A percentile compares a stretch with the other conserved stretches of the same genome.
Evolutionary conservation across 78 protist species (phyloP).

Genomic region (Creolimax fragrantissima): DNA sequence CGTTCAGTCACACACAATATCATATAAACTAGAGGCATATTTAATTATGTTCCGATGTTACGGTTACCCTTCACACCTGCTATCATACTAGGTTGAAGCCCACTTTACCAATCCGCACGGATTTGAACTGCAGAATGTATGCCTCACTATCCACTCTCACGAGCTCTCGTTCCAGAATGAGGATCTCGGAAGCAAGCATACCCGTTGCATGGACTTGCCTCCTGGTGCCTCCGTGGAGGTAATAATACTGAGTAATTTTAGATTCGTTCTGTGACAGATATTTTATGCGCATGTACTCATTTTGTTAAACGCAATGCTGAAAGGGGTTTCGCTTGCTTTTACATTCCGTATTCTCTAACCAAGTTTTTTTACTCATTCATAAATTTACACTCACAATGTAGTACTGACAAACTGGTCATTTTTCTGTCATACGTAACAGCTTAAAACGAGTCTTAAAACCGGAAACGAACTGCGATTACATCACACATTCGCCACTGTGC

Average conservation of each 20-base stretch:
- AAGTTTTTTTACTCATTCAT: neutral
- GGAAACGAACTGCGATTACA: neutral
- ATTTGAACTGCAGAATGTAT: neutral
- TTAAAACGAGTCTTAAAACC: neutral
- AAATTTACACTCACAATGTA: no score
- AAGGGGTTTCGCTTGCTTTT: neutral
- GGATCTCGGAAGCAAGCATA: neutral
- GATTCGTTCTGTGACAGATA: neutral
- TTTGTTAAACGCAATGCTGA: neutral
- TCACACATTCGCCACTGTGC: neutral
- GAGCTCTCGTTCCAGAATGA: neutral
- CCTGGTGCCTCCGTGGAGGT: neutral
- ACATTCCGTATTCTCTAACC: neutral
- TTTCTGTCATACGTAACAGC: no score
- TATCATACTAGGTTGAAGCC: no score
- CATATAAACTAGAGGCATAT: no score
- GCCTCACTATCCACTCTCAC: neutral
- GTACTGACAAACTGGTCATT: no score
- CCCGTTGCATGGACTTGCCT: neutral
- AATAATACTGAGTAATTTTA: no score
- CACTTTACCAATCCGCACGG: neutral
- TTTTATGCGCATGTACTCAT: neutral
- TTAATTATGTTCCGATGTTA: no score
- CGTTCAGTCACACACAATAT: no score
- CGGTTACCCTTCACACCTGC: no score